Evolutionary conservation across 2,329 filamentous ascomycete species (phyloP).

Genomic region (Aspergillus arachidicola): DNA sequence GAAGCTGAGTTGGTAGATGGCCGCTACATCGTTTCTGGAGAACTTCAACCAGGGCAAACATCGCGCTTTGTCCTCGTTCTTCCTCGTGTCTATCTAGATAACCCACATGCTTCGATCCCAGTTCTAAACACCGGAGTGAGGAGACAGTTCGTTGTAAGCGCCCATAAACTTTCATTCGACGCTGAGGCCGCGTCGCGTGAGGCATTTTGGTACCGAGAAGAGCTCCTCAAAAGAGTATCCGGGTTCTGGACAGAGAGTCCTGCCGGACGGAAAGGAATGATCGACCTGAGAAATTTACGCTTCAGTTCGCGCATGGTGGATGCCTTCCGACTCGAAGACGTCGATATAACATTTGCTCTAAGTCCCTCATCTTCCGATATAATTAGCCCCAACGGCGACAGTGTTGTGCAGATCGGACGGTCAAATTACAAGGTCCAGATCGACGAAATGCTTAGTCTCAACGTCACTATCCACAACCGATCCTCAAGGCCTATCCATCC

Average conservation of each 20-base stretch:
- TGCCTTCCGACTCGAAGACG: slow-evolving; percentile 76
- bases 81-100: slow-evolving; percentile 72
- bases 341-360: slow-evolving; percentile 62
- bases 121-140: slow-evolving; percentile 78
- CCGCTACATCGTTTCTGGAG: slow-evolving; percentile 43
- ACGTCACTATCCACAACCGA: slow-evolving; percentile 73
- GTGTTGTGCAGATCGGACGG: slow-evolving; percentile 44
- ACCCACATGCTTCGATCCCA: slow-evolving; percentile 77
- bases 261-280: slow-evolving; percentile 61
- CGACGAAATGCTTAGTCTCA: slow-evolving; percentile 70
- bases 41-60: slow-evolving; percentile 62
- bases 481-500: slow-evolving; percentile 68
- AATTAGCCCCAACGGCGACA: slow-evolving; percentile 15
- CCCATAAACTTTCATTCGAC: slow-evolving; percentile 75
- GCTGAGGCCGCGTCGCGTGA: slow-evolving; percentile 76
- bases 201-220: slow-evolving; percentile 89
- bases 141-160: slow-evolving; percentile 89
- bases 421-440: slow-evolving; percentile 52
- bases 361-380: slow-evolving; percentile 31
- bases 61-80: slow-evolving; percentile 76
- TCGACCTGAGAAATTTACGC: slow-evolving; percentile 77
- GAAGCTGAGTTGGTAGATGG: slow-evolving; percentile 22
- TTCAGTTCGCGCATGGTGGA: slow-evolving; percentile 80
- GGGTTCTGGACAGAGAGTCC: slow-evolving; percentile 72
- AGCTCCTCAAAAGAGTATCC: slow-evolving; percentile 69